Evolutionary conservation across 2,329 filamentous ascomycete genomes (phyloP).

Genomic region (Diplodia intermedia): DNA sequence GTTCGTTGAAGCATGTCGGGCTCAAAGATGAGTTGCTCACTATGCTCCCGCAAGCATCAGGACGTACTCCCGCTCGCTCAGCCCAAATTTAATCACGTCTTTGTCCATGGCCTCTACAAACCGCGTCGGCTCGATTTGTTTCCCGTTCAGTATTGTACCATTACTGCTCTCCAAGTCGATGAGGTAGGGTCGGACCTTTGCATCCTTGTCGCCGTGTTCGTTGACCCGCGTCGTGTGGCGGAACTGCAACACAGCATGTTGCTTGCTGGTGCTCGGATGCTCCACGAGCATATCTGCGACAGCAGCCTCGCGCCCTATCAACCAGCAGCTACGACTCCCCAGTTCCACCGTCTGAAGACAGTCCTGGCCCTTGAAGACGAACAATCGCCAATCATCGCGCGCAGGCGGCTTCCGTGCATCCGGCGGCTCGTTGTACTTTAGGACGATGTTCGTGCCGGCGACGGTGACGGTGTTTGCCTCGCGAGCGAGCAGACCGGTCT

Average conservation of each 20-base stretch:
- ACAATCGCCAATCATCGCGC: constrained; percentile 84
- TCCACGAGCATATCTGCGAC: constrained; percentile 86
- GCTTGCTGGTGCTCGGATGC: constrained; percentile 92
- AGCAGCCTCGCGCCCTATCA: constrained; percentile 79
- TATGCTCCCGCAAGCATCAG: constrained; percentile 72
- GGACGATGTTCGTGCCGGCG: constrained; percentile 74
- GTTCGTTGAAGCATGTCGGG: not conserved
- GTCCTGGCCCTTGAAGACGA: constrained; percentile 86
- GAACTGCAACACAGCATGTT: constrained; percentile 96
- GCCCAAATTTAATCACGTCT: constrained; percentile 87
- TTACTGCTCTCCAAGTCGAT: constrained; percentile 95
- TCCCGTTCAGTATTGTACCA: constrained; percentile 82
- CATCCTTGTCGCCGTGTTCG: constrained; percentile 84
- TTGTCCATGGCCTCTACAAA: constrained; percentile 88
- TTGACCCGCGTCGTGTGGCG: constrained; percentile 82
- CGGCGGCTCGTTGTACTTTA: constrained; percentile 95
- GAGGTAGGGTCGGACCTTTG: constrained; percentile 76
- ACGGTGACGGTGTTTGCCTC: constrained; percentile 85
- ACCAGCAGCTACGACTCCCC: constrained; percentile 81
- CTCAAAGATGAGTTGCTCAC: not conserved
- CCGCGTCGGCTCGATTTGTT: constrained; percentile 73
- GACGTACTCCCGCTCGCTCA: constrained; percentile 93
- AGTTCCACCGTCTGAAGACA: constrained; percentile 84
- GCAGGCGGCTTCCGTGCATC: constrained; percentile 88
- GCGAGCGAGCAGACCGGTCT: constrained; percentile 82